Evolutionary conservation across 1,139 yeast species (phyloP).

Genomic region (Nakaseomyces nivariensis): DNA sequence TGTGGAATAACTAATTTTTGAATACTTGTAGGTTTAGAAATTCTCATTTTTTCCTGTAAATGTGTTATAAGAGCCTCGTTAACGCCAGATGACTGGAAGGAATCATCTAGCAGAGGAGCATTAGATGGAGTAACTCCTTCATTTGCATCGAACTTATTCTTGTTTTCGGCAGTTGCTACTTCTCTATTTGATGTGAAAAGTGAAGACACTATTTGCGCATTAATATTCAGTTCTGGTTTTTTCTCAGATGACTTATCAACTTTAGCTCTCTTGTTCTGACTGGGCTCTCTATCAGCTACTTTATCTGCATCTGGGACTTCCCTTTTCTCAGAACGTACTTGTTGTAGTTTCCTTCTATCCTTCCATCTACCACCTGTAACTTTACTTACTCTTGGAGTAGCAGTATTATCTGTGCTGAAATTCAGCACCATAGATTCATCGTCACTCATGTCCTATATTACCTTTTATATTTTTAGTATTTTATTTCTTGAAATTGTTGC

Average conservation of each 20-base stretch:
- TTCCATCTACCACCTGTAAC: constrained; percentile 71
- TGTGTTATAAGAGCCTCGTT: constrained; percentile 43
- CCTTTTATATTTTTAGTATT: not conserved
- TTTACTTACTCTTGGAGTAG: constrained; percentile 27
- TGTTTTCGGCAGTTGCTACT: constrained; percentile 22
- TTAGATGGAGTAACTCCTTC: constrained; percentile 56
- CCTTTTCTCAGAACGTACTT: constrained; percentile 23
- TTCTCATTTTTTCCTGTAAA: constrained; percentile 47
- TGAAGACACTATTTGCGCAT: constrained; percentile 54
- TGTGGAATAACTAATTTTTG: constrained; percentile 78
- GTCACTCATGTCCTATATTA: constrained; percentile 16
- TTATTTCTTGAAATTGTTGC: no score
- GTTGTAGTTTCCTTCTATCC: constrained; percentile 46
- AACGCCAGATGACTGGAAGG: constrained; percentile 66
- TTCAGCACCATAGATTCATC: constrained; percentile 29
- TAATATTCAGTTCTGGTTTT: constrained; percentile 8
- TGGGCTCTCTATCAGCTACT: constrained; percentile 3
- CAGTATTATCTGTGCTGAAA: constrained; percentile 16
- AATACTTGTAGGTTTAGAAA: constrained; percentile 71
- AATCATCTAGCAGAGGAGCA: constrained; percentile 51
- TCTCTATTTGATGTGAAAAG: constrained; percentile 67
- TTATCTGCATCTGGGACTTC: constrained; percentile 17
- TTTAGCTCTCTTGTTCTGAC: constrained; percentile 4
- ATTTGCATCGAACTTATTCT: constrained; percentile 22
- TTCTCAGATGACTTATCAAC: constrained; percentile 7